These are phyloP conservation scores for Ehretia macrophylla DNA, from an alignment of 257 asterid genomes.

Conservation along the genomic window DNA sequence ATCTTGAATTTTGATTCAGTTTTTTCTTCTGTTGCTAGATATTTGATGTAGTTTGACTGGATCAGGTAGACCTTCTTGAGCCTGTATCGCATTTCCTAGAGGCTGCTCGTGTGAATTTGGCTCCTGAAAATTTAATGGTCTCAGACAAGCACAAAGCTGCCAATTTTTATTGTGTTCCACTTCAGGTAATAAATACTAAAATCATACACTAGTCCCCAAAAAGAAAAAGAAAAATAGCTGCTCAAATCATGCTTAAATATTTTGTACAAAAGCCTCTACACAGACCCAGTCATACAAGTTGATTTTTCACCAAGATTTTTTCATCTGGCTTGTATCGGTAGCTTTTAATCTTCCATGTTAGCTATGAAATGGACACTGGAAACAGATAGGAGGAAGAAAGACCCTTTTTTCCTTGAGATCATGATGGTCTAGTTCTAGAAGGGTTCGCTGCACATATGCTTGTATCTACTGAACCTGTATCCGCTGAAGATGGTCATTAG, in stretches of 20 bases:
- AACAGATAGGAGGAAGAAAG: no score
- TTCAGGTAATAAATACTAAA: slow-evolving; percentile 53
- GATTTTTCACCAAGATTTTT: background rate
- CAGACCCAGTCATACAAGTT: background rate
- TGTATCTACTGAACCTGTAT: no score
- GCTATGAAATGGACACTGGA: no score
- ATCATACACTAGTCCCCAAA: background rate
- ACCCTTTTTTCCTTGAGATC: no score
- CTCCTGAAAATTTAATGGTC: slow-evolving; percentile 63
- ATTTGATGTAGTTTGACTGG: slow-evolving; percentile 6
- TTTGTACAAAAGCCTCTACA: no score
- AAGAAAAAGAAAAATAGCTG: no score
- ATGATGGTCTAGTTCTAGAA: no score
- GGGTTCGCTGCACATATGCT: background rate
- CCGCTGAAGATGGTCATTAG: no score
- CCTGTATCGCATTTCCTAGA: slow-evolving; percentile 92
- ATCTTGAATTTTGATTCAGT: background rate
- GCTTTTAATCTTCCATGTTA: no score
- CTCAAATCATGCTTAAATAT: background rate
- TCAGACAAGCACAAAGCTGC: slow-evolving; percentile 62
- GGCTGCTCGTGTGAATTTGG: slow-evolving; percentile 73
- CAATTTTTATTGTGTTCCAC: slow-evolving; percentile 78
- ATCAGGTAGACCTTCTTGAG: slow-evolving; percentile 93
- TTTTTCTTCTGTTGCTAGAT: background rate
- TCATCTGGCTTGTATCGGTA: background rate